phyloP scores from a whole-genome alignment of 2,329 filamentous ascomycete genomes.

The Diplodia scrobiculata region DNA sequence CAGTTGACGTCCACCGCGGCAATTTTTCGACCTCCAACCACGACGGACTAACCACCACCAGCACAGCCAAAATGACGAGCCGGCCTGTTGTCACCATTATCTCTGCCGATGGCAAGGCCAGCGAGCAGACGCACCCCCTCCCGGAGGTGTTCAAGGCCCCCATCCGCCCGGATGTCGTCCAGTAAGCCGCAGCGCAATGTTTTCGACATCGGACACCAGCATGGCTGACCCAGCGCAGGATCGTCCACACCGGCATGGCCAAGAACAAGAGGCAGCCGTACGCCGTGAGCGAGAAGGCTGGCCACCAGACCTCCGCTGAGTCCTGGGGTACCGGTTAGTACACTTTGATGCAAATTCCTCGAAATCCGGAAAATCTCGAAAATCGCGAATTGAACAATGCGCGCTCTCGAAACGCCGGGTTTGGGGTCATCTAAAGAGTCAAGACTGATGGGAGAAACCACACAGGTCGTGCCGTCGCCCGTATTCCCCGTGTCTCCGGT shows the following conservation, averaged over 20 bases:
- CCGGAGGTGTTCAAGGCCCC: constrained; percentile 96
- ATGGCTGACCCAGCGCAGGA: constrained; percentile 51
- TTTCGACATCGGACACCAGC: constrained; percentile 29
- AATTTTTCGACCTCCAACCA: constrained; percentile 27
- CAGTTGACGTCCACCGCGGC: neutral
- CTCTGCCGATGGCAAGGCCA: constrained; percentile 91
- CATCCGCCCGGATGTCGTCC: constrained; percentile 98
- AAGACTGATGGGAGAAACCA: constrained; percentile 30
- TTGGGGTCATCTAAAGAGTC: neutral
- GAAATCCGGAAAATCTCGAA: constrained; percentile 31
- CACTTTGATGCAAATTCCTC: constrained; percentile 34
- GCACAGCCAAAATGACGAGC: constrained; percentile 60
- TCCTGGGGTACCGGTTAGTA: constrained; percentile 98
- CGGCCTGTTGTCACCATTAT: constrained; percentile 97
- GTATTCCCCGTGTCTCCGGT: constrained; percentile 99
- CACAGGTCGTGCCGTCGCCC: constrained; percentile 93
- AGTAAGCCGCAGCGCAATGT: constrained; percentile 61
- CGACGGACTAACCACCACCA: constrained; percentile 29
- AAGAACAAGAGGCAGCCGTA: constrained; percentile 99
- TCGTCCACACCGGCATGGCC: constrained; percentile 95
- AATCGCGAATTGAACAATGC: constrained; percentile 24
- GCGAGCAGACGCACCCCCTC: constrained; percentile 84
- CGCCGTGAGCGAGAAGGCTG: constrained; percentile 99
- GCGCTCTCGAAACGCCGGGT: constrained; percentile 5
- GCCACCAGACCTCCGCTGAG: constrained; percentile 99